Evolutionary conservation across 208 protist species (phyloP).

Genomic region (Crithidia acanthocephali): DNA sequence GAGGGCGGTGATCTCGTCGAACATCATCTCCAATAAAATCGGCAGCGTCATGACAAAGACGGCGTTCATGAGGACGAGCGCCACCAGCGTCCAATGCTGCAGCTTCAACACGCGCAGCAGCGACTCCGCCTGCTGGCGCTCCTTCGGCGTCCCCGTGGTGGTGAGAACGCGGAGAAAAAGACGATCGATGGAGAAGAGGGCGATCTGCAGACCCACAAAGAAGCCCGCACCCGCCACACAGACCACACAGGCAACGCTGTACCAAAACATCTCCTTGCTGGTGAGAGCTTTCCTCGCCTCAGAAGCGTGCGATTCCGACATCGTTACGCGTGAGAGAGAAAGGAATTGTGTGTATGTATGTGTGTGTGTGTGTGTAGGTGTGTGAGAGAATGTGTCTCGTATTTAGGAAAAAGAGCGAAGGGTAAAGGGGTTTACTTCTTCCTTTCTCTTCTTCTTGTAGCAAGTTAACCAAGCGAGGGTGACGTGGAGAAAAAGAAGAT

Average conservation of each 20-base stretch:
- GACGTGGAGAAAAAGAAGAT: neutral
- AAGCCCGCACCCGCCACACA: slow-evolving; percentile 50
- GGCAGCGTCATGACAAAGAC: slow-evolving; percentile 80
- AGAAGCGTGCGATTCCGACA: neutral
- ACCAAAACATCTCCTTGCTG: slow-evolving; percentile 31
- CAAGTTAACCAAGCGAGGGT: too few species aligned
- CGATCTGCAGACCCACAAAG: slow-evolving; percentile 67
- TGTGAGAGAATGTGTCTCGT: too few species aligned
- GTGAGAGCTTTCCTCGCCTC: slow-evolving; percentile 30
- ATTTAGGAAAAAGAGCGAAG: too few species aligned
- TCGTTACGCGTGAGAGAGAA: neutral
- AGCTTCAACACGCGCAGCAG: slow-evolving; percentile 53
- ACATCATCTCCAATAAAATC: slow-evolving; percentile 74
- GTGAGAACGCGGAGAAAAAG: slow-evolving; percentile 63
- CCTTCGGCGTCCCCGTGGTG: slow-evolving; percentile 48
- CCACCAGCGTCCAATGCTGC: slow-evolving; percentile 83
- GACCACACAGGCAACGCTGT: slow-evolving; percentile 35
- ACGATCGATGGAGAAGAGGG: slow-evolving; percentile 76
- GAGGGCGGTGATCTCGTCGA: slow-evolving; percentile 70
- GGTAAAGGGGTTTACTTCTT: too few species aligned
- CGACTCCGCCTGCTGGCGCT: slow-evolving; percentile 40
- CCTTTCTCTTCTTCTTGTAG: too few species aligned
- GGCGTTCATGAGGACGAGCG: slow-evolving; percentile 84
- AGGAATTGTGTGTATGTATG: neutral
- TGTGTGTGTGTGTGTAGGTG: too few species aligned